These are phyloP conservation scores for Hypoxylon lienhwacheense DNA, from an alignment of 495 filamentous ascomycete genomes.

Conservation along the genomic window DNA sequence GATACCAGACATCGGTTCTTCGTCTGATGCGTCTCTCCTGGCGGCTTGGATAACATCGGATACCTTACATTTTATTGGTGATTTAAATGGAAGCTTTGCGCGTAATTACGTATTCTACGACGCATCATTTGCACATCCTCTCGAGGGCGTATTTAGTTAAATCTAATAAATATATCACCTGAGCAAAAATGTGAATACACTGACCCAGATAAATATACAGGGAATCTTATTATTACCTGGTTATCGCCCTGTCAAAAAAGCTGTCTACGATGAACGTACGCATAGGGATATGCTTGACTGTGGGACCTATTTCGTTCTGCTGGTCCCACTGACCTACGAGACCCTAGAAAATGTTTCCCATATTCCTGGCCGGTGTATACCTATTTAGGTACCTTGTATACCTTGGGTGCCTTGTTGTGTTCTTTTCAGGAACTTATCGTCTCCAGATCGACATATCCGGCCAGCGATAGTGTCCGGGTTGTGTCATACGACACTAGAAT, in stretches of 20 bases:
- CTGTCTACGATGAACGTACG: conserved; percentile 1
- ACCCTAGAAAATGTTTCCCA: conserved; percentile 35
- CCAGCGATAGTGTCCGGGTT: conserved; percentile 35
- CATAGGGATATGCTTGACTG: conserved; percentile 13
- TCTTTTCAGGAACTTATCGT: conserved; percentile 31
- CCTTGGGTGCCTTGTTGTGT: too few species aligned
- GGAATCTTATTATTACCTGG: conserved; percentile 9
- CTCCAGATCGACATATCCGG: conserved; percentile 42
- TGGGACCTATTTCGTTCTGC: conserved; percentile 12
- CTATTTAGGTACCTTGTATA: too few species aligned
- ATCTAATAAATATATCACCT: background rate
- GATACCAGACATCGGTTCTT: conserved; percentile 11
- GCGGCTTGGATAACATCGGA: conserved; percentile 7
- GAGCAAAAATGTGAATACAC: background rate
- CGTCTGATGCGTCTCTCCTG: conserved; percentile 24
- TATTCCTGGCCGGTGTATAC: conserved; percentile 28
- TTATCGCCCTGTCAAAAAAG: conserved; percentile 11
- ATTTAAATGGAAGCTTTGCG: conserved; percentile 6
- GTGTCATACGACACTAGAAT: conserved; percentile 36
- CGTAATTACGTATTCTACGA: conserved; percentile 7
- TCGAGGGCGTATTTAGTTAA: background rate
- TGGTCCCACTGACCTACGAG: conserved; percentile 24
- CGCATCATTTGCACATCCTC: conserved; percentile 1
- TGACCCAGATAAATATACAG: conserved; percentile 16
- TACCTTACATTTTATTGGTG: background rate